Percentiles rank a stretch among this genome's conserved stretches.
These are phyloP conservation scores for Echeveria elegans DNA, from an alignment of 164 flowering plant species.

Conservation along the genomic window DNA sequence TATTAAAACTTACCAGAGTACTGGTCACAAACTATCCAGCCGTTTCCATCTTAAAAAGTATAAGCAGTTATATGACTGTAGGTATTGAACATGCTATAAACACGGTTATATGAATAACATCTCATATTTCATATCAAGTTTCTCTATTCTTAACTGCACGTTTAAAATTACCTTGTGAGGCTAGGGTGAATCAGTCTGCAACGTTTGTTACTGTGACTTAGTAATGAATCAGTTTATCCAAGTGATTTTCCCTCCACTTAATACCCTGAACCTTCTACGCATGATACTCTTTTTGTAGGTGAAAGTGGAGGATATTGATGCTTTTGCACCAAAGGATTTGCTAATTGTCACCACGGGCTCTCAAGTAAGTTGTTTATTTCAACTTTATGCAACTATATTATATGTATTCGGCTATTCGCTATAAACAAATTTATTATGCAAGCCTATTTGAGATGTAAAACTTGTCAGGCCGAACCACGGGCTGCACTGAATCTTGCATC, in stretches of 20 bases:
- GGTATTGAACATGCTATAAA: neutral
- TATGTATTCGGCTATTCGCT: neutral
- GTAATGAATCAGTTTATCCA: neutral
- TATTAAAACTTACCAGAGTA: neutral
- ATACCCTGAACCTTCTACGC: neutral
- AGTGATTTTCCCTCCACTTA: neutral
- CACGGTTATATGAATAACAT: neutral
- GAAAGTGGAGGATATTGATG: slow-evolving; percentile 93
- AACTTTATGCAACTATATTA: neutral
- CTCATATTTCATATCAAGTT: neutral
- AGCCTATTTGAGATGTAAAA: slow-evolving; percentile 21
- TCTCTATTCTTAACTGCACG: neutral
- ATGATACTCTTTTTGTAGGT: slow-evolving; percentile 34
- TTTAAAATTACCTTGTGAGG: neutral
- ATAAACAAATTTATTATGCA: neutral
- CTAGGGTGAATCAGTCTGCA: neutral
- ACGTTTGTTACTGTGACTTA: neutral
- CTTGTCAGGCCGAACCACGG: slow-evolving; percentile 93
- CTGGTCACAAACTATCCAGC: neutral
- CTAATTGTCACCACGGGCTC: slow-evolving; percentile 97
- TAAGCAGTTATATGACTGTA: neutral
- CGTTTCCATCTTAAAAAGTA: neutral
- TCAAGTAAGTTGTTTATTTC: slow-evolving; percentile 56
- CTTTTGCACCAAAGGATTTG: slow-evolving; percentile 90
- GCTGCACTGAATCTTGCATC: slow-evolving; percentile 99